A percentile compares a stretch with the other conserved stretches of the same genome.
Conservation (phyloP, 2,329 filamentous ascomycete species). For the Didymella exigua region DNA sequence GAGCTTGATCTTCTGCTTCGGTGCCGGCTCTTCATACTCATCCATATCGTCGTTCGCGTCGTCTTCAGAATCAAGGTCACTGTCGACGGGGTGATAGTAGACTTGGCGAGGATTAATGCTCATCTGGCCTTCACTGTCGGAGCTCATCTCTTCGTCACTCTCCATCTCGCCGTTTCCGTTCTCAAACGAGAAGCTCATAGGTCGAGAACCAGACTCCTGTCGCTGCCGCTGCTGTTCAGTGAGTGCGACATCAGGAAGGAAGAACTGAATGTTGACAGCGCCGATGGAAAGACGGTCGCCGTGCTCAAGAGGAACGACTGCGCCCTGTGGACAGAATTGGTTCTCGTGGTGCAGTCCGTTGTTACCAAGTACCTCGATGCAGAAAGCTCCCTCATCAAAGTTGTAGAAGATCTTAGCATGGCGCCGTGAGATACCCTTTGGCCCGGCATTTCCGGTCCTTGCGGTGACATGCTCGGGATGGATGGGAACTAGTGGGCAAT, state of each 20-base stretch:
- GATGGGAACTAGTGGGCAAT: slow-evolving; percentile 71
- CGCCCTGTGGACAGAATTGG: slow-evolving; percentile 26
- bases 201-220: slow-evolving; percentile 58
- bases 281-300: slow-evolving; percentile 74
- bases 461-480: slow-evolving; percentile 62
- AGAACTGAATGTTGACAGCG: slow-evolving; percentile 70
- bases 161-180: slow-evolving; percentile 62
- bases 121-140: slow-evolving; percentile 38
- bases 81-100: slow-evolving; percentile 38
- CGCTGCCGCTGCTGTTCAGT: slow-evolving; percentile 58
- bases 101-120: slow-evolving; percentile 44
- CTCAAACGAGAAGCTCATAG: slow-evolving; percentile 77
- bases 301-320: slow-evolving; percentile 59
- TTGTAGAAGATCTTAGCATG: slow-evolving; percentile 77
- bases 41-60: slow-evolving; percentile 41
- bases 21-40: slow-evolving; percentile 48
- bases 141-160: slow-evolving; percentile 53
- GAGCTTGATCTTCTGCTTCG: slow-evolving; percentile 38
- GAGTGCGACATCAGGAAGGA: slow-evolving; percentile 60
- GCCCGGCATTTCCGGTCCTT: slow-evolving; percentile 61
- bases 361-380: slow-evolving; percentile 65
- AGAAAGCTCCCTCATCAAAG: slow-evolving; percentile 65
- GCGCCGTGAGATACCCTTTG: slow-evolving; percentile 74
- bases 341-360: slow-evolving; percentile 66
- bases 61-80: slow-evolving; percentile 35